A percentile compares a stretch with the other conserved stretches of the same genome.
Evolutionary conservation across 257 asterid genomes (phyloP).

Genomic region (Osmanthus fragrans): DNA sequence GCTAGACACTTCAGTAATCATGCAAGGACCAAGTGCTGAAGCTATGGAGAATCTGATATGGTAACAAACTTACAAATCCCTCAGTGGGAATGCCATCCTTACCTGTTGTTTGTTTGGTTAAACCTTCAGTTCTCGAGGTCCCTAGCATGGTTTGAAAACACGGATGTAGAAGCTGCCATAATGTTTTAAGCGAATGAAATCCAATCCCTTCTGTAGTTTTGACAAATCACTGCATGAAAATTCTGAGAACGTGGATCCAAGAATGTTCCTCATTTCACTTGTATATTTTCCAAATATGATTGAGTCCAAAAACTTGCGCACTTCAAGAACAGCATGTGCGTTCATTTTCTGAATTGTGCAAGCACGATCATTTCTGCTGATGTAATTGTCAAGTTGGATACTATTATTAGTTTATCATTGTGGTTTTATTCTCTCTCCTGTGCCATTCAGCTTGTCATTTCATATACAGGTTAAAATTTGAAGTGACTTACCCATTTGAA

Average conservation of each 20-base stretch:
- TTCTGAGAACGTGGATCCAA: constrained; percentile 41
- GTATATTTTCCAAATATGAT: constrained; percentile 58
- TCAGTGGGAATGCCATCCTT: constrained; percentile 51
- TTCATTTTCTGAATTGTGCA: not conserved
- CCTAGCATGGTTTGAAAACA: constrained; percentile 44
- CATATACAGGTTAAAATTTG: too few species aligned
- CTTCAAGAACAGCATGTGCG: not conserved
- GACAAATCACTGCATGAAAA: constrained; percentile 34
- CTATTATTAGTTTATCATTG: not conserved
- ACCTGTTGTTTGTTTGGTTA: constrained; percentile 24
- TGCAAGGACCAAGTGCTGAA: not conserved
- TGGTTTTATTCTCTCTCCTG: not conserved
- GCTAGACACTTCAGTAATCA: not conserved
- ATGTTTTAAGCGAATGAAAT: constrained; percentile 60
- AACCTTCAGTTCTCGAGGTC: constrained; percentile 47
- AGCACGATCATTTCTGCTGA: not conserved
- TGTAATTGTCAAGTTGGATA: not conserved
- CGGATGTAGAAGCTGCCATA: constrained; percentile 49
- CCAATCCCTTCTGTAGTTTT: constrained; percentile 30
- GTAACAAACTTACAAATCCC: constrained; percentile 35
- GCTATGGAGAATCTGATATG: not conserved
- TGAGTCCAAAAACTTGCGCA: constrained; percentile 58
- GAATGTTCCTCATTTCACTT: constrained; percentile 40
- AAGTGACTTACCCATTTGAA: too few species aligned
- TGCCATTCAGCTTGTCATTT: too few species aligned